A percentile compares a stretch with the other conserved stretches of the same genome.
These are phyloP conservation scores for Scortechinia acanthostroma DNA, from an alignment of 2,329 filamentous ascomycete genomes.

Conservation along the genomic window DNA sequence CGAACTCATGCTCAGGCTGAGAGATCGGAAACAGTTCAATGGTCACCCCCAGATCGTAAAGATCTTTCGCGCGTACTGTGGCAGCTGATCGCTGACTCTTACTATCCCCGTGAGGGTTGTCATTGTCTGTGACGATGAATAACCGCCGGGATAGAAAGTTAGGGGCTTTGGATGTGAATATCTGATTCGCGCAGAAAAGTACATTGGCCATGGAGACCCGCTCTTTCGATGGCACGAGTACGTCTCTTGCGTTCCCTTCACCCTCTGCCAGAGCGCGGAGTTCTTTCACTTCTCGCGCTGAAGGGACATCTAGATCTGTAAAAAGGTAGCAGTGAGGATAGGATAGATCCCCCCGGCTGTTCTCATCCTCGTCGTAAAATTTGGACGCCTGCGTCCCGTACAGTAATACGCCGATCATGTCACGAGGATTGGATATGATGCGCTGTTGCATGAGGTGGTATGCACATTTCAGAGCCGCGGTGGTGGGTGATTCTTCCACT, in stretches of 20 bases:
- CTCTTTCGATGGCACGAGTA: constrained; percentile 65
- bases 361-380: constrained; percentile 59
- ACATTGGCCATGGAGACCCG: constrained; percentile 71
- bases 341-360: constrained; percentile 44
- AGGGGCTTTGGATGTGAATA: constrained; percentile 88
- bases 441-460: constrained; percentile 95
- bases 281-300: constrained; percentile 77
- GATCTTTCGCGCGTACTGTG: constrained; percentile 80
- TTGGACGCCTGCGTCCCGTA: constrained; percentile 84
- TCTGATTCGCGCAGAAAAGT: constrained; percentile 89
- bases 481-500: constrained; percentile 69
- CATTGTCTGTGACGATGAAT: constrained; percentile 95
- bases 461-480: constrained; percentile 85
- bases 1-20: constrained; percentile 63
- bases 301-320: constrained; percentile 79
- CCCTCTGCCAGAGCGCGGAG: constrained; percentile 73
- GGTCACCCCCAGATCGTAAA: constrained; percentile 85
- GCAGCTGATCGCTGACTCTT: constrained; percentile 71
- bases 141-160: constrained; percentile 88
- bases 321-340: constrained; percentile 93
- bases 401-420: constrained; percentile 92
- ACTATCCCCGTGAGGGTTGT: constrained; percentile 71
- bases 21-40: constrained; percentile 93
- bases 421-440: constrained; percentile 91
- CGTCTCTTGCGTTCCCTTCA: constrained; percentile 63